Evolutionary conservation across 2,329 filamentous ascomycete species (phyloP), one percentile per base, ranked within the genome.

Genomic region (Arachnomyces sp.): DNA sequence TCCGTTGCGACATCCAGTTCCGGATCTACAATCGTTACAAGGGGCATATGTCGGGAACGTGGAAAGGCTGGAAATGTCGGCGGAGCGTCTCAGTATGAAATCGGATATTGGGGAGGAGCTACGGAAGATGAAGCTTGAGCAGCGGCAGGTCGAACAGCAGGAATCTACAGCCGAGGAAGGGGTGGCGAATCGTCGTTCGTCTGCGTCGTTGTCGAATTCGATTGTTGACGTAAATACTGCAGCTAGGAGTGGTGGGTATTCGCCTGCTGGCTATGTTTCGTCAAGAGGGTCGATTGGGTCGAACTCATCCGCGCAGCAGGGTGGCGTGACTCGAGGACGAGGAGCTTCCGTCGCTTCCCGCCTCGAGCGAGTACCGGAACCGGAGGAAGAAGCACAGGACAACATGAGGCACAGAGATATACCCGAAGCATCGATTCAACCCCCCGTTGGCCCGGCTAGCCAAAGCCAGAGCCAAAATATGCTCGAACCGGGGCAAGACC

Each of bases 21-120:
- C 69, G 3, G 69, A 69, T 48, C 57, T 72, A 12, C 68, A 72
- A 45, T 65, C 68, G 28, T 46, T 70, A 42, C 69, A 72, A 57
- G 69, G 69, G 31, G 69, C 69, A 17, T 71, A 72, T 43, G 51
- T 64, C 20, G 65, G 64, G 44, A 71, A 72, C 60, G 64, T 72
- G 40, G 67, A 69, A 49, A 58, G 68, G 32, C 49, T 72, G 47
- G 69, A 72, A 48, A 58, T 63, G 46, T 68, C 62, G 46, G 69
- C 68, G 12, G 68, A 71, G 52, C 63, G 64, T 28, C 54, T 72
- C 43, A 72, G 67, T 51, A 59, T 62, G 49, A 65, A 60, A 40
- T 66, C 67, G 29, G 67, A 70, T 50, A 63, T 71, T 34, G 63
- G 59, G 29, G 59, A 36, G 34, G 67, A 70, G 47, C 57, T 71